Evolutionary conservation across 352 stramenopile genomes (phyloP), one percentile per base, ranked within the genome.

Genomic region (Pythium folliculosum): DNA sequence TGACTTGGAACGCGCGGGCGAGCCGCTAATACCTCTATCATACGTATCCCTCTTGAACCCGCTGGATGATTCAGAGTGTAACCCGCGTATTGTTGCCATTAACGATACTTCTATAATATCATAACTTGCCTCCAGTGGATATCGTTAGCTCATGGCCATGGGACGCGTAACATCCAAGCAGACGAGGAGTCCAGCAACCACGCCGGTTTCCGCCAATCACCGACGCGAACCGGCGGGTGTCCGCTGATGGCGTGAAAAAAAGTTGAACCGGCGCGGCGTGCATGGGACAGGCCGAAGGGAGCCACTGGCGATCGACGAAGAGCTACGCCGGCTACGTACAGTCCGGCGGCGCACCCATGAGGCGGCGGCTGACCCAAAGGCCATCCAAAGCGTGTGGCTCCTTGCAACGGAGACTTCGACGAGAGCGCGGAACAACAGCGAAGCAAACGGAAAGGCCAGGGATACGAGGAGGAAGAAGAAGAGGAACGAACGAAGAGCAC

Each of bases 181-280:
- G 51, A 47, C 40, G 40, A 47, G 40, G 7, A 6, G 40, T 6
- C 6, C 5, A 9, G 40, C 14, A 19, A 47, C 5, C 5, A 45
- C 8, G 30, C 30, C 9, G 0, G 12, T 44, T 30, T 58, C 30
- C 32, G 10, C 51, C 51, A 58, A 58, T 58, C 51, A 43, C 10
- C 51, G 30, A 13, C 13, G 17, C 25, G 51, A 9, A 58, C 17
- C 21, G 1, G 5, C 7, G 35, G 22, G 35, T 35, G 37, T 48
- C 37, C 13, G 16, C 17, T 50, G 54, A 60, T 60, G 54, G 21
- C 54, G 54, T 60, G 54, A 60, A 60, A 60, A 48, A 49, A 50
- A 32, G 13, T 60, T 60, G 54, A 60, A 37, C n/a, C 16, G 35
- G 25, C 30, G 12, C 5, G 17, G 51, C 25, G 30, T 27, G 10